Evolutionary conservation across 1,284 basidiomycete genomes (phyloP).

Genomic region (Boletellus deceptivus): DNA sequence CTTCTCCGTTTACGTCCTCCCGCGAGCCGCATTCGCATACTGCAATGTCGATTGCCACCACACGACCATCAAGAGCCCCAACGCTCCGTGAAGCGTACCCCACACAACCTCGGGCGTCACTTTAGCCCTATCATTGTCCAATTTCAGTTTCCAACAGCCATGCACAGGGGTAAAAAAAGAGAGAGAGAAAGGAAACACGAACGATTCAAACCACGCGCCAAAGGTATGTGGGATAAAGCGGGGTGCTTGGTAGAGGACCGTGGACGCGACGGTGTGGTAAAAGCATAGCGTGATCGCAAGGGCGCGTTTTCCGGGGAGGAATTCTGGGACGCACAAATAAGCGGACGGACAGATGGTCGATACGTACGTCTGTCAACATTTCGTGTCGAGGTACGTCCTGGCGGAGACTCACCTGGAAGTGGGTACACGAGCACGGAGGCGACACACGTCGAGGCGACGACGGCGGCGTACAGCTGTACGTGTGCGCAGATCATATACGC

Average conservation of each 20-base stretch:
- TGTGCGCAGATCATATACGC: too few relatives aligned
- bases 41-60: constrained; percentile 76
- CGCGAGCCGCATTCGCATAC: constrained; percentile 45
- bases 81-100: constrained; percentile 65
- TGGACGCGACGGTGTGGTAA: constrained; percentile 74
- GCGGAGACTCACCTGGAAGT: constrained; percentile 51
- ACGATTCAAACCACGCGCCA: constrained; percentile 60
- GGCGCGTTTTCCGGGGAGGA: constrained; percentile 81
- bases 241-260: constrained; percentile 71
- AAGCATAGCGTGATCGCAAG: constrained; percentile 72
- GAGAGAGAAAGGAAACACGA: constrained; percentile 28
- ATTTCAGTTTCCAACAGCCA: not conserved
- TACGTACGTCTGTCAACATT: not conserved
- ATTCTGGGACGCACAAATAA: constrained; percentile 45
- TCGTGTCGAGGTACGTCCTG: not conserved
- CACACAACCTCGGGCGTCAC: constrained; percentile 66
- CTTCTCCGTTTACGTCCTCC: constrained; percentile 7
- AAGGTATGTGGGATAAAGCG: constrained; percentile 75
- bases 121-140: constrained; percentile 41
- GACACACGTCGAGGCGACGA: constrained; percentile 58
- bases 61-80: constrained; percentile 62
- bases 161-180: not conserved
- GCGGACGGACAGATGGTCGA: too few relatives aligned
- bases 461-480: constrained; percentile 58
- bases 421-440: constrained; percentile 57